Base-by-base conservation (phyloP, 257 asterid genomes). In the Solanum sejunctum region DNA sequence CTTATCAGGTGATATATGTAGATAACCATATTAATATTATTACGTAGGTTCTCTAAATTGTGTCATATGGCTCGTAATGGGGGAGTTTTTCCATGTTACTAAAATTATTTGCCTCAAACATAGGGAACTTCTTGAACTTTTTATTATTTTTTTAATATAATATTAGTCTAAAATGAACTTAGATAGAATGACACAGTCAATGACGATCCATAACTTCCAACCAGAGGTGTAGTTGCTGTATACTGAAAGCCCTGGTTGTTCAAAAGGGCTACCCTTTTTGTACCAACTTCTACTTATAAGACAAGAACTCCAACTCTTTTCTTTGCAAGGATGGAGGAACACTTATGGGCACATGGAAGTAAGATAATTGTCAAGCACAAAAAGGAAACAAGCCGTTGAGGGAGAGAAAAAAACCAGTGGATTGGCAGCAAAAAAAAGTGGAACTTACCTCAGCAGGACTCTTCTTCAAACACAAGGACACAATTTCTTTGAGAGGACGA, bases 401-500 rank as follows among this genome's bases (percentile, higher is more conserved):
- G 52, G 17, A 28, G 82, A 26, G 1, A 12, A 28, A 51, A 49
- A 28, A 52, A 49, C 18, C 32, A 54, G 61, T 49, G 64, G 21
- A 21, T 10, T 26, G 83, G 28, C 28, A 78, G 83, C 83, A 28
- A 78, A 21, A 78, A 81, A 71, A 79, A 36, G 85, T 70, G 80
- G 81, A 88, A 88, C 88, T 88, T 89, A 97, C 99, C 94, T 97
- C 98, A 70, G 97, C 91, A 60, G 99, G 99, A 85, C 85, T 93
- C 91, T 97, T 97, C 92, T 93, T 97, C 92, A 97, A 87, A 89
- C 99, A 97, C 75, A 90, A 88, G 18, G 98, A 89, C 26, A 95
- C 97, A 72, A 95, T 92, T 91, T 97, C 99, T 88, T 97, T 97
- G 87, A 97, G 85, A 56, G 94, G 98, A 80, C 99, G 99, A 79